A percentile compares a stretch with the other conserved stretches of the same genome.
These are phyloP conservation scores for Xylariaceae sp. DNA, from an alignment of 2,329 filamentous ascomycete genomes.

Conservation along the genomic window DNA sequence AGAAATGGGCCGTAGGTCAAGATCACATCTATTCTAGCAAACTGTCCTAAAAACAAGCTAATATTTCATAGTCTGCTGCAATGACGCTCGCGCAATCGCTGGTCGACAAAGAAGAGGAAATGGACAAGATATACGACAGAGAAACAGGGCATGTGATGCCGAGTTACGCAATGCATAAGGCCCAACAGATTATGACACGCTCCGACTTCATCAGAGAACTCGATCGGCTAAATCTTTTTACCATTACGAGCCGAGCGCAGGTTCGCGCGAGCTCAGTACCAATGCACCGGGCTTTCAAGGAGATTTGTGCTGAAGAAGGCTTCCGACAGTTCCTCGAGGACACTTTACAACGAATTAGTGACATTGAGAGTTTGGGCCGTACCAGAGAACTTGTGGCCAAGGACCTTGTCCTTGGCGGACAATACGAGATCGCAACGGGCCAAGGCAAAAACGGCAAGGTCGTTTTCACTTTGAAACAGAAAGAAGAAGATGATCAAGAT, in stretches of 20 bases:
- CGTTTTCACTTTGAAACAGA: conserved; percentile 43
- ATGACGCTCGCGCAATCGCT: conserved; percentile 91
- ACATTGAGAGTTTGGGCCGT: conserved; percentile 87
- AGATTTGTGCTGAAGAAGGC: conserved; percentile 72
- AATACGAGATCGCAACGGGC: conserved; percentile 61
- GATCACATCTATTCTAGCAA: not conserved
- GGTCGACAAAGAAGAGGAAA: conserved; percentile 73
- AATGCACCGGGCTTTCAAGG: conserved; percentile 88
- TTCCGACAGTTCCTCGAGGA: conserved; percentile 81
- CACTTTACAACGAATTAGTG: conserved; percentile 81
- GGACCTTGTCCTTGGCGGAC: conserved; percentile 81
- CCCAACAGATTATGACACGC: conserved; percentile 90
- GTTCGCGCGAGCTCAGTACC: conserved; percentile 93
- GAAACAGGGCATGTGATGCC: conserved; percentile 73
- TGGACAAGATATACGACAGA: conserved; percentile 64
- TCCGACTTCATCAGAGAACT: conserved; percentile 92
- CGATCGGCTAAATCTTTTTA: conserved; percentile 93
- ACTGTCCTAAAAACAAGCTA: not conserved
- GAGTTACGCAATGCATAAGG: conserved; percentile 75
- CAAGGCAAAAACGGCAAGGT: conserved; percentile 35
- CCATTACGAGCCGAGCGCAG: conserved; percentile 81
- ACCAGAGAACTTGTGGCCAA: conserved; percentile 96
- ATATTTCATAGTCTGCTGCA: conserved; percentile 66
- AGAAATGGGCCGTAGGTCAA: conserved; percentile 81
- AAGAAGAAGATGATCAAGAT: conserved; percentile 38